Base-by-base conservation (phyloP, 2,329 filamentous ascomycete genomes). In the Scedosporium apiospermum region DNA sequence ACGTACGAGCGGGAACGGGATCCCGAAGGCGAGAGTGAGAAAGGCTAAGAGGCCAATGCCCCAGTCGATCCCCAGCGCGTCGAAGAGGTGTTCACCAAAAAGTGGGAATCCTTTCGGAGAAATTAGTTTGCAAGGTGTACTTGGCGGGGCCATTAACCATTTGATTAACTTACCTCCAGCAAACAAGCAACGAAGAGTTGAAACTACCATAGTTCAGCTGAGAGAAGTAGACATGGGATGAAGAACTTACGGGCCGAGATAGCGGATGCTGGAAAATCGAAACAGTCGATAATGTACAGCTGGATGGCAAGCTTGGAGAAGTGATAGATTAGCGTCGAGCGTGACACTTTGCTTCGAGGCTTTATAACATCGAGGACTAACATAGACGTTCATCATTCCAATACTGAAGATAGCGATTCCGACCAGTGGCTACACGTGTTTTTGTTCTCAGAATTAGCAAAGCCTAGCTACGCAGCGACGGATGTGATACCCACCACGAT, bases 401-500 rank as follows among this genome's bases (percentile, higher is more conserved):
- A 58, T n/a, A 38, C 34, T 46, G 27, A 57, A 61, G 21, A 63
- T 58, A 3, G 41, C 23, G 5, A 63, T 18, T 3, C 51, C 62
- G 18, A 63, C 51, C 12, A 63, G 27, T 38, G 62, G 62, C 62
- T 63, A 34, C 30, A 34, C 6, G 42, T 46, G 42, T 46, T 46
- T 46, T 14, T 59, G 5, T 26, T n/a, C 14, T 34, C 18, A 5
- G 16, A 3, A 30, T 60, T 42, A 60, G 9, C 18, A 30, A 26
- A 62, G 23, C n/a, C 6, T 16, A 46, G 41, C n/a, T 23, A 14
- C 21, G 53, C 16, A n/a, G 34, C 3, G 41, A 16, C 12, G 16
- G 38, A 34, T 30, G 16, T 12, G 30, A 18, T 18, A 46, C 62
- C 41, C 26, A 63, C 62, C 62, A 63, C 62, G 12, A 63, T 60